Evolutionary conservation across 2,329 filamentous ascomycete genomes (phyloP).

Genomic region (Huntiella abstrusa): DNA sequence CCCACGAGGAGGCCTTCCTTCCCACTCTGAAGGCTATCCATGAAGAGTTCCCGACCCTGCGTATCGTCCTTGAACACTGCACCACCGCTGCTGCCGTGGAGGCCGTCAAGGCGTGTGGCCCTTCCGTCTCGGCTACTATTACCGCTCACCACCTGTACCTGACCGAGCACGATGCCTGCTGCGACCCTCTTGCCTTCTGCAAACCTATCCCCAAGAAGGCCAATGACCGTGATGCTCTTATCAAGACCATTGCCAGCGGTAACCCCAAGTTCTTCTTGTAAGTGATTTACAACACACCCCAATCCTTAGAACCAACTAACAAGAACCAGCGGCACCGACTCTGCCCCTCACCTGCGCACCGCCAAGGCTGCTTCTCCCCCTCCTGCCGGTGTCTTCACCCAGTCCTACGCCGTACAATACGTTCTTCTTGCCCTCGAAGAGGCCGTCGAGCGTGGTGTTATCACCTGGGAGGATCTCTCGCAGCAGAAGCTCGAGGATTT

Average conservation of each 20-base stretch:
- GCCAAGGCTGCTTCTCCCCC: conserved; percentile 39
- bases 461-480: conserved; percentile 32
- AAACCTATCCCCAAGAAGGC: conserved; percentile 61
- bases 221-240: conserved; percentile 50
- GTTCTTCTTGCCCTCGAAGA: conserved; percentile 44
- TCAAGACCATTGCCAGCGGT: conserved; percentile 42
- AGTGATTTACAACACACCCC: conserved; percentile 10
- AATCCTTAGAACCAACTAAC: not conserved
- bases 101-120: conserved; percentile 57
- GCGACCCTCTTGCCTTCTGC: conserved; percentile 46
- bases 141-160: conserved; percentile 76
- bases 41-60: conserved; percentile 51
- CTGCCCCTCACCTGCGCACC: conserved; percentile 42
- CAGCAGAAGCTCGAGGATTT: conserved; percentile 35
- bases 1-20: conserved; percentile 44
- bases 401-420: conserved; percentile 48
- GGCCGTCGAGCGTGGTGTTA: conserved; percentile 34
- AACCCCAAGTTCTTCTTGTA: conserved; percentile 56
- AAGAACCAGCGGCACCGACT: conserved; percentile 32
- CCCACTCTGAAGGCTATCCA: conserved; percentile 62
- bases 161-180: conserved; percentile 50
- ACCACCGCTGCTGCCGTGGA: conserved; percentile 66
- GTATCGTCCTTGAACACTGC: conserved; percentile 65
- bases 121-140: conserved; percentile 59
- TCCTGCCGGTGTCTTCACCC: conserved; percentile 63